Base-by-base conservation (phyloP, 345 rosid species). In the Aurinia saxatilis region DNA sequence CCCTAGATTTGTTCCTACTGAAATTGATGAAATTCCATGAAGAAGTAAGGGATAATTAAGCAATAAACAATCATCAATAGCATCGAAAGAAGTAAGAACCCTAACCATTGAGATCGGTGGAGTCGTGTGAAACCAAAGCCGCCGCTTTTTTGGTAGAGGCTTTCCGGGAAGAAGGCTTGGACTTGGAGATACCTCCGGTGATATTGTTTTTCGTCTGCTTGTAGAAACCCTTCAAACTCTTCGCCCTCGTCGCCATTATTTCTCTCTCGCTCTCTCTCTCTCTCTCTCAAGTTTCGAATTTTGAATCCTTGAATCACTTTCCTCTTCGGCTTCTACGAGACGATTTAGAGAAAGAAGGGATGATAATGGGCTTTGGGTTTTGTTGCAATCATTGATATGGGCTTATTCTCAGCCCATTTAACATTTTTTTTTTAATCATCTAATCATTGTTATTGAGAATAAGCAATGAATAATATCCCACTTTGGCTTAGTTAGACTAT, bases 161-260 rank as follows among this genome's bases (percentile, higher is more conserved):
- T 51, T 54, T 81, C 35, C 60, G 70, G 45, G 75, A 59, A 57
- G 66, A 73, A 6, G 76, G 21, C 59, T 76, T 81, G 30, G 79
- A 59, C 46, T 70, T 79, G 49, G 76, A 25, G 25, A 77, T 69
- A 33, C 79, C 76, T 31, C 74, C 74, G 0, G 66, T 60, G 38
- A 66, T 50, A 10, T 68, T 66, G 36, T 57, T 80, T 50, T 81
- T 84, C 66, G 74, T 84, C 41, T 85, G 85, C 79, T 72, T 70
- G 81, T 77, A 90, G 75, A 77, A 81, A 50, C 81, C 82, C 74
- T 82, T 78, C 78, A 90, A 66, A 62, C 59, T 80, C 38, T 76
- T 78, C 12, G 83, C 76, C 36, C 64, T 74, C 25, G 78, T 67
- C 29, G 86, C 80, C 95, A 81, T 78, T 10, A 4, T 19, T 18